Evolutionary conservation across 257 asterid species (phyloP).

Genomic region (Nicotiana attenuata): DNA sequence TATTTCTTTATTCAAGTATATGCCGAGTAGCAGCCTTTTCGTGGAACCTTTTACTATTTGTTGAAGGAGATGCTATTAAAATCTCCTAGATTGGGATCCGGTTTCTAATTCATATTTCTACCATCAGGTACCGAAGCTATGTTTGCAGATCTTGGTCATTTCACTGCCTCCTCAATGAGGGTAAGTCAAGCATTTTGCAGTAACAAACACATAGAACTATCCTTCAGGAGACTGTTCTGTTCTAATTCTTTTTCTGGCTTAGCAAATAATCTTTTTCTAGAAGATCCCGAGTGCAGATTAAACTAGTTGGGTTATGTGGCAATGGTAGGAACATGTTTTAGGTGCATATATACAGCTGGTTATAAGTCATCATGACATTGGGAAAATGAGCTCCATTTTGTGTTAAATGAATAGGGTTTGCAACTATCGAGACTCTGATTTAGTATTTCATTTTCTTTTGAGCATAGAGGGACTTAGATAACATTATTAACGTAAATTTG

Average conservation of each 20-base stretch:
- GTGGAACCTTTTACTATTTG: background rate
- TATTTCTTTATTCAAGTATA: background rate
- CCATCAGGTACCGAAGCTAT: constrained; percentile 90
- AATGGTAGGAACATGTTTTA: background rate
- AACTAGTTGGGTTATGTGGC: background rate
- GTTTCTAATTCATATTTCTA: constrained; percentile 4
- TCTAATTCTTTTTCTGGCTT: background rate
- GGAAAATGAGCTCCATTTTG: background rate
- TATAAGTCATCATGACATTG: background rate
- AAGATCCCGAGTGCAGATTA: background rate
- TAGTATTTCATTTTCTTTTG: background rate
- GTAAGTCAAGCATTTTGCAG: constrained; percentile 34
- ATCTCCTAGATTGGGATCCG: background rate
- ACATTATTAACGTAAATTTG: background rate
- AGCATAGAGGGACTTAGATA: background rate
- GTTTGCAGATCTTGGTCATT: constrained; percentile 99
- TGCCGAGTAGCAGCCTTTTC: background rate
- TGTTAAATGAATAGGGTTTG: background rate
- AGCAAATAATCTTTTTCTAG: background rate
- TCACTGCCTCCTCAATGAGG: constrained; percentile 67
- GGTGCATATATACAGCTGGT: background rate
- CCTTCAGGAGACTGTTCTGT: constrained; percentile 2
- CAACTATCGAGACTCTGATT: background rate
- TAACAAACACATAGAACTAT: background rate
- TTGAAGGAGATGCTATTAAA: background rate